phyloP scores from a whole-genome alignment of 495 filamentous ascomycete species.

The Bombardia bombarda region DNA sequence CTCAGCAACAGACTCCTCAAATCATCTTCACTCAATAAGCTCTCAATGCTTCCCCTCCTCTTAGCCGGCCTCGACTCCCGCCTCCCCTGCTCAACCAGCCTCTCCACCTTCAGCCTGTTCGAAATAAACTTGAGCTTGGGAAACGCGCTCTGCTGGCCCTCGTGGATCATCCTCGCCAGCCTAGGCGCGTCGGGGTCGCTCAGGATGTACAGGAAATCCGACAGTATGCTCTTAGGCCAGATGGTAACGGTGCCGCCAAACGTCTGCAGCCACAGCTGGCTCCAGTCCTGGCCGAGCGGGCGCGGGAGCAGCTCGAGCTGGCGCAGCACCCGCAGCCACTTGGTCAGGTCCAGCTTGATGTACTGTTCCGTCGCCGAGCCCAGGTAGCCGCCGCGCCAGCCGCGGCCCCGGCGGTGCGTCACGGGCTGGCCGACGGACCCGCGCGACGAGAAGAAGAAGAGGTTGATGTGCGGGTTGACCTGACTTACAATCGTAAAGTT shows the following conservation, averaged over 20 bases:
- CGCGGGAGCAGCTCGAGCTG: slow-evolving; percentile 88
- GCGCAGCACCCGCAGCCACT: slow-evolving; percentile 90
- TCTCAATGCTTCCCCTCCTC: slow-evolving; percentile 21
- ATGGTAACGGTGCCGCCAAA: slow-evolving; percentile 94
- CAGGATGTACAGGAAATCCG: slow-evolving; percentile 81
- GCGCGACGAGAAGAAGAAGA: slow-evolving; percentile 95
- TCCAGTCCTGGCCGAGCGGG: slow-evolving; percentile 93
- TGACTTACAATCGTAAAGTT: slow-evolving; percentile 95
- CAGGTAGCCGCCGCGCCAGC: slow-evolving; percentile 92
- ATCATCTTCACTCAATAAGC: slow-evolving; percentile 21
- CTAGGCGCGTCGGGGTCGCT: slow-evolving; percentile 68
- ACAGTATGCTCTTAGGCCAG: slow-evolving; percentile 66
- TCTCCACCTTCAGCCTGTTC: slow-evolving; percentile 79
- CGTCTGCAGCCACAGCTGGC: slow-evolving; percentile 86
- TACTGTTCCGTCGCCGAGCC: slow-evolving; percentile 90
- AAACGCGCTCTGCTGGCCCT: slow-evolving; percentile 78
- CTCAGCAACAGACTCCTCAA: slow-evolving; percentile 6
- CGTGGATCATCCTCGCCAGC: slow-evolving; percentile 78
- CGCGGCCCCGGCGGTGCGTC: slow-evolving; percentile 85
- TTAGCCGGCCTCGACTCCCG: slow-evolving; percentile 36
- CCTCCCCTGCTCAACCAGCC: slow-evolving; percentile 67
- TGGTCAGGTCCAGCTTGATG: slow-evolving; percentile 88
- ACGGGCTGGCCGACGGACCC: slow-evolving; percentile 88
- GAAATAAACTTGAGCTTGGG: slow-evolving; percentile 84
- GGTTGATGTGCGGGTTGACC: slow-evolving; percentile 94